Evolutionary conservation across 495 filamentous ascomycete species (phyloP), one percentile per base, ranked within the genome.

Genomic region (Neurospora tetrasperma): DNA sequence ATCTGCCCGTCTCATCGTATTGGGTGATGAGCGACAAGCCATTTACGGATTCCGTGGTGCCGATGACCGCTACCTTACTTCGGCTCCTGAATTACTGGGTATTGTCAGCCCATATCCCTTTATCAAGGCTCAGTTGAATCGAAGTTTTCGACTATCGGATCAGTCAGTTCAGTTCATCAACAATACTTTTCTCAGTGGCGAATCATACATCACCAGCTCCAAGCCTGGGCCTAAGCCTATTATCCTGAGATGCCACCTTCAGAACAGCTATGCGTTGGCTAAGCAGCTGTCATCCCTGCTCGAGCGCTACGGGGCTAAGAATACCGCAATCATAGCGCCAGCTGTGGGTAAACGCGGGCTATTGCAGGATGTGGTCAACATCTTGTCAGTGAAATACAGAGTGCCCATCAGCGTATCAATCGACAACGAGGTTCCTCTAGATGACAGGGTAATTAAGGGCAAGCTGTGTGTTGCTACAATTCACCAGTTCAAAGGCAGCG

Each of bases 401-500:
- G 46, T 72, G 20, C 71, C 46, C 27, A 72, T 69, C 39, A 39
- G 23, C 40, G 71, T 70, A 69, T 14, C 46, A 39, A 69, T 70
- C n/a, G 59, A 72, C 27, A 23, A 72, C 20, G 59, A 72, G 27
- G 71, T 3, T 20, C 46, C 73, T 48, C 46, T 74, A 35, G 62
- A 74, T 62, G 38, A 74, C 31, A 31, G 16, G 27, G 73, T 74
- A 27, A 72, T 40, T 20, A 69, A 46, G 27, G 73, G 71, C 27
- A 74, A 74, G 35, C 66, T 74, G 70, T 73, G 71, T 46, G n/a
- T 74, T 35, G 72, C 73, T 42, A 72, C 71, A 18, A 69, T 72
- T 59, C 73, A 74, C 59, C 73, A 74, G 44, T 74, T 74, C 62
- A 74, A 74, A 59, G 73, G 73, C 44, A 69, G 71, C 39, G 71